Percentiles rank a stretch among this genome's conserved stretches.
These are phyloP conservation scores for Podila epicladia DNA, from an alignment of 192 early-diverging fungal species.

Conservation along the genomic window DNA sequence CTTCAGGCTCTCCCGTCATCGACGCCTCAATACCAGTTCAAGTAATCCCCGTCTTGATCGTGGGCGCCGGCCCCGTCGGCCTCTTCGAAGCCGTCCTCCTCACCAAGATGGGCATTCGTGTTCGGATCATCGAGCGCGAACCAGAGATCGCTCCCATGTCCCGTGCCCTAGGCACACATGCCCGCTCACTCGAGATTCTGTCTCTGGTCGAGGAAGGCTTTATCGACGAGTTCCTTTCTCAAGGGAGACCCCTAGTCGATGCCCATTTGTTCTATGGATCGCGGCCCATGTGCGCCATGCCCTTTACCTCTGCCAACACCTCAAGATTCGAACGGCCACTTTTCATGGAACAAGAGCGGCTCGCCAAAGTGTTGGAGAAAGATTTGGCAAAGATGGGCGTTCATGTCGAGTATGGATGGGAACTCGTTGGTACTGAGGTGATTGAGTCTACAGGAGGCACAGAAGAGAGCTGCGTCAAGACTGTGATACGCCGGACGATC, in stretches of 20 bases:
- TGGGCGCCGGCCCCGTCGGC: constrained; percentile 34
- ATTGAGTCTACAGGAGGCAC: background rate
- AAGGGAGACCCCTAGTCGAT: background rate
- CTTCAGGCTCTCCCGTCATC: background rate
- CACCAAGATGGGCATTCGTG: constrained; percentile 37
- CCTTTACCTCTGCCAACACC: background rate
- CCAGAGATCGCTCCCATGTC: constrained; percentile 29
- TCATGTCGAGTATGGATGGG: constrained; percentile 39
- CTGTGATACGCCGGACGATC: constrained; percentile 4
- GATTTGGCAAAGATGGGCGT: constrained; percentile 25
- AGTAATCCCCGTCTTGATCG: constrained; percentile 34
- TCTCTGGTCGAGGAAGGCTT: constrained; percentile 14
- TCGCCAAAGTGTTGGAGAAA: constrained; percentile 13
- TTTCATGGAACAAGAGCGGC: constrained; percentile 16
- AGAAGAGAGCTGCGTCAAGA: background rate
- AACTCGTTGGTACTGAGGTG: constrained; percentile 33
- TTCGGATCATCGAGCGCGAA: constrained; percentile 35
- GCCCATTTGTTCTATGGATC: constrained; percentile 9
- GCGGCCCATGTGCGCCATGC: background rate
- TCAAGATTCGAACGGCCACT: constrained; percentile 4
- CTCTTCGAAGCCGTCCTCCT: constrained; percentile 41
- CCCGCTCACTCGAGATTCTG: constrained; percentile 41
- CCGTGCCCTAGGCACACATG: constrained; percentile 36
- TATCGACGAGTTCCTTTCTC: constrained; percentile 16
- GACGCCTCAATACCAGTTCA: too few relatives aligned